phyloP scores from a whole-genome alignment of 164 flowering plant species.

The Piper longum region DNA sequence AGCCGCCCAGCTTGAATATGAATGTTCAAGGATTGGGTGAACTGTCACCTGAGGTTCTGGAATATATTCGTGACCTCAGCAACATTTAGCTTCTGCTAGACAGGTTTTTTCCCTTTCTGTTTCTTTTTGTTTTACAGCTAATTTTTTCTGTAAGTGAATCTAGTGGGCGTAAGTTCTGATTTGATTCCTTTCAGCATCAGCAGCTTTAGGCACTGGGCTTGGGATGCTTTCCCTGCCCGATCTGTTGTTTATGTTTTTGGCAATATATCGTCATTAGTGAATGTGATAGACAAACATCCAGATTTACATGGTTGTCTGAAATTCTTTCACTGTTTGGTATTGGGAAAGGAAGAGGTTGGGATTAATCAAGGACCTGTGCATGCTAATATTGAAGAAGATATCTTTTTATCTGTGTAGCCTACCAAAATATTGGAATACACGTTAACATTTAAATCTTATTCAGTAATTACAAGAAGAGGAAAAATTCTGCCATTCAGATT shows the following conservation, averaged over 20 bases:
- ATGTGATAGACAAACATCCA: no score
- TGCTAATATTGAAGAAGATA: no score
- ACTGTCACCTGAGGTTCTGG: slow-evolving; percentile 48
- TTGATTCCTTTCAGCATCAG: background rate
- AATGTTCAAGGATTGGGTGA: slow-evolving; percentile 42
- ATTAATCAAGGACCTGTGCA: no score
- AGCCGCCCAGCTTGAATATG: slow-evolving; percentile 10
- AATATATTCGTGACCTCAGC: slow-evolving; percentile 43
- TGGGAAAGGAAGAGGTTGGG: no score
- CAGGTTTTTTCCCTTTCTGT: slow-evolving; percentile 21
- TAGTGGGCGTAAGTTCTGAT: background rate
- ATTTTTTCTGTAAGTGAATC: background rate
- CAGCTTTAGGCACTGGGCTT: background rate
- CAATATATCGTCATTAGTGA: no score
- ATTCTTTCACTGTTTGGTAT: background rate
- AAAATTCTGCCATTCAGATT: slow-evolving; percentile 78
- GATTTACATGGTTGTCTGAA: no score
- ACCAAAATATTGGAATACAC: no score
- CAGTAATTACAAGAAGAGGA: slow-evolving; percentile 78
- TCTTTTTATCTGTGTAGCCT: no score
- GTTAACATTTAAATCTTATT: background rate
- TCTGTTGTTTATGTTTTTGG: background rate
- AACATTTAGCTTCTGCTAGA: slow-evolving; percentile 50
- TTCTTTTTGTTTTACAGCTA: background rate
- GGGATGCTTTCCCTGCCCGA: background rate